phyloP scores from a whole-genome alignment of 1,139 yeast genomes.

The Candida albicans region DNA sequence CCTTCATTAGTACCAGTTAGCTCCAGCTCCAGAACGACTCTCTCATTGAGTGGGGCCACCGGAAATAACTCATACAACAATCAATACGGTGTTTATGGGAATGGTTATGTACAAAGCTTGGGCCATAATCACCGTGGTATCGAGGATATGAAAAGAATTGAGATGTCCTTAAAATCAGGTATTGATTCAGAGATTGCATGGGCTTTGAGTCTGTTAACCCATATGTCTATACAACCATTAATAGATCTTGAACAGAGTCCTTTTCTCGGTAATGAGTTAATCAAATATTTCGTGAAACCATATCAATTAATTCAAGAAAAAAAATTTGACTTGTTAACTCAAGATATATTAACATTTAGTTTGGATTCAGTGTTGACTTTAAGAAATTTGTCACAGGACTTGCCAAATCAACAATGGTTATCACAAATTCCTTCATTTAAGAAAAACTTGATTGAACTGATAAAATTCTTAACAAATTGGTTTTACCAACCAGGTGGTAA shows the following conservation, averaged over 20 bases:
- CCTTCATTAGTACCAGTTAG: slow-evolving; percentile 19
- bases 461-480: slow-evolving; percentile 48
- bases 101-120: slow-evolving; percentile 20
- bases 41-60: slow-evolving; percentile 18
- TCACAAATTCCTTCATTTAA: slow-evolving; percentile 56
- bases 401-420: slow-evolving; percentile 76
- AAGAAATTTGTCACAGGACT: slow-evolving; percentile 80
- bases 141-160: slow-evolving; percentile 56
- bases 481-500: slow-evolving; percentile 23
- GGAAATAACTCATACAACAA: neutral
- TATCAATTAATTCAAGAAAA: slow-evolving; percentile 27
- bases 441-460: slow-evolving; percentile 45
- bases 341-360: slow-evolving; percentile 40
- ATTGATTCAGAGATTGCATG: slow-evolving; percentile 62
- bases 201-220: slow-evolving; percentile 62
- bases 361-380: slow-evolving; percentile 69
- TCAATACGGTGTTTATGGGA: slow-evolving; percentile 10
- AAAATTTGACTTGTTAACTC: slow-evolving; percentile 14
- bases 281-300: slow-evolving; percentile 42
- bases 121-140: slow-evolving; percentile 58
- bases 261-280: slow-evolving; percentile 51
- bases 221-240: slow-evolving; percentile 53
- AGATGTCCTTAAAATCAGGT: slow-evolving; percentile 63
- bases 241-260: slow-evolving; percentile 51
- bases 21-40: slow-evolving; percentile 18